phyloP scores from a whole-genome alignment of 139 green algal species.

The Medakamo hakoo region DNA sequence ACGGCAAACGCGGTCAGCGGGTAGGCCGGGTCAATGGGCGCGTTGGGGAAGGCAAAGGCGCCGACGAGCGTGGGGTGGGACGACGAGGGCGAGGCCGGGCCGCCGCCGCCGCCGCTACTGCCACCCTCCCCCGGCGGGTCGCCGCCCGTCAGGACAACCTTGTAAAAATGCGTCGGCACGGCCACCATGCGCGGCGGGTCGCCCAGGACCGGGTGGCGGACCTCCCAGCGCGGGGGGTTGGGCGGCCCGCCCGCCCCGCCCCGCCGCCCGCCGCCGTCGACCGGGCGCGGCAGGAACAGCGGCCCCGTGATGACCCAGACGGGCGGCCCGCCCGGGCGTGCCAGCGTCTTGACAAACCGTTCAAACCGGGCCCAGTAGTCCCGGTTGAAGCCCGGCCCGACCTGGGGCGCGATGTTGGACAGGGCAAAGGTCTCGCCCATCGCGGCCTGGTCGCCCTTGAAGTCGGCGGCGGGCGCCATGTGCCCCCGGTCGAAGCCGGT shows the following conservation, averaged over 20 bases:
- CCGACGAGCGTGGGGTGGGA: conserved; percentile 24
- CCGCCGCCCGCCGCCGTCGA: background rate
- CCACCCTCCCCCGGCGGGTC: conserved; percentile 18
- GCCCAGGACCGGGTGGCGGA: conserved; percentile 22
- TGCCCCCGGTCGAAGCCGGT: conserved; percentile 84
- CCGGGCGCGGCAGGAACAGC: conserved; percentile 45
- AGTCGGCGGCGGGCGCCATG: conserved; percentile 70
- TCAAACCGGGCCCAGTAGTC: conserved; percentile 95
- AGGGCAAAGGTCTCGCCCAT: conserved; percentile 83
- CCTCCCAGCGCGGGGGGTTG: too few species aligned
- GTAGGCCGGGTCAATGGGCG: conserved; percentile 37
- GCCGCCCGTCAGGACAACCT: conserved; percentile 27
- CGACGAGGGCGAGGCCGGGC: background rate
- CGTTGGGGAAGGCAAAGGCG: conserved; percentile 75
- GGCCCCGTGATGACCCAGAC: conserved; percentile 75
- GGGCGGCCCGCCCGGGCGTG: conserved; percentile 19
- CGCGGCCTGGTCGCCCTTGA: conserved; percentile 53
- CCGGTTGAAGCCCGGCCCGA: conserved; percentile 78
- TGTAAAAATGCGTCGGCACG: conserved; percentile 90
- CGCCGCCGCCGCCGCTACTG: conserved; percentile 5
- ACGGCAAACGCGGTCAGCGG: conserved; percentile 61
- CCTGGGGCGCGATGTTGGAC: conserved; percentile 42
- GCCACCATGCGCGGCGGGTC: conserved; percentile 50
- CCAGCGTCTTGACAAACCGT: conserved; percentile 53
- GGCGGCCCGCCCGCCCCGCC: too few species aligned